These are phyloP conservation scores for Ophiostoma montium DNA, from an alignment of 2,329 filamentous ascomycete species.

Conservation along the genomic window DNA sequence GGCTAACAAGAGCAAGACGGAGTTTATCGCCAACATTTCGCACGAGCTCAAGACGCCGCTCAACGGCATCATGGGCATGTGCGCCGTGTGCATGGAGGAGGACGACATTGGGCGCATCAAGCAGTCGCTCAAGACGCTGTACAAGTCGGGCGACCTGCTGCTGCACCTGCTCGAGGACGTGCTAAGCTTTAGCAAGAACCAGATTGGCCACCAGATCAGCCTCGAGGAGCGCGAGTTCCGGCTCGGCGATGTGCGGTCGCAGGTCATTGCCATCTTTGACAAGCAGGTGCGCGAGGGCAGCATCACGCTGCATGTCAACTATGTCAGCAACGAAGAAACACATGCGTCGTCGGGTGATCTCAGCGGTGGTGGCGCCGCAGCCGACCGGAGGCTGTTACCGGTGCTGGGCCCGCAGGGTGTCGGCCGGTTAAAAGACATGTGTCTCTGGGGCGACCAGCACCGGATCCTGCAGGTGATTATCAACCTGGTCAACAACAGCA, in stretches of 20 bases:
- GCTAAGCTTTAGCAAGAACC: conserved; percentile 87
- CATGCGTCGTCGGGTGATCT: no score
- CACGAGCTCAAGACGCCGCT: conserved; percentile 83
- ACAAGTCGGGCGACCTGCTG: conserved; percentile 74
- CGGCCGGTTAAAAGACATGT: conserved; percentile 68
- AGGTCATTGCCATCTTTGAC: conserved; percentile 75
- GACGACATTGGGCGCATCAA: conserved; percentile 66
- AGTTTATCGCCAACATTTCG: conserved; percentile 92
- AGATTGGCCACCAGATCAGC: conserved; percentile 71
- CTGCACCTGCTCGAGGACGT: conserved; percentile 80
- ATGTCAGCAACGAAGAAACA: conserved; percentile 37
- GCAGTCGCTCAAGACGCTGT: conserved; percentile 73
- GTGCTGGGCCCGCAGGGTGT: conserved; percentile 51
- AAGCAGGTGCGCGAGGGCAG: conserved; percentile 72
- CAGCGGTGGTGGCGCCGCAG: background rate
- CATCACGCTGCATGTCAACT: conserved; percentile 60
- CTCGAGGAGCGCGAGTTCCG: conserved; percentile 78
- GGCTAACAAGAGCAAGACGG: conserved; percentile 93
- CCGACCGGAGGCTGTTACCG: conserved; percentile 21
- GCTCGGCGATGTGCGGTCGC: conserved; percentile 68
- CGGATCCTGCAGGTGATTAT: conserved; percentile 86
- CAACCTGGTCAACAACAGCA: conserved; percentile 79
- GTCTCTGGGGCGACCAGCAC: conserved; percentile 84
- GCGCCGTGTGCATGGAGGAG: conserved; percentile 83
- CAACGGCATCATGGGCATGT: conserved; percentile 93